Base-by-base conservation (phyloP, 1,139 yeast genomes). In the Petasospora fabianii region DNA sequence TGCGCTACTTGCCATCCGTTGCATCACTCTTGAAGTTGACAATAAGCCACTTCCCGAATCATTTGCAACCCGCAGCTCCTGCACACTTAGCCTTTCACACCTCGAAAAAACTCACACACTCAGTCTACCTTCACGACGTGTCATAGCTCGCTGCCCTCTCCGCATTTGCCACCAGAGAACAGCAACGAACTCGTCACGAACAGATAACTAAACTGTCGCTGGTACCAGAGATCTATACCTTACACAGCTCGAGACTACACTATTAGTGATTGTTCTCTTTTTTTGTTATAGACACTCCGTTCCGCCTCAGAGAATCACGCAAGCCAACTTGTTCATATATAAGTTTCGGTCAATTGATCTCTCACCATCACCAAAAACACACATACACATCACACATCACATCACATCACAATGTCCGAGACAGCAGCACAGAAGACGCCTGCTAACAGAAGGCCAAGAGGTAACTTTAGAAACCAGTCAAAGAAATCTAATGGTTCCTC, bases 391-490 rank as follows among this genome's bases (percentile, higher is more conserved):
- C 31, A 30, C 28, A 27, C 30, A 37, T n/a, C 37, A 35, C 37
- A 41, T n/a, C 22, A 20, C 22, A 35, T 36, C 36, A 34, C 34
- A 40, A 52, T 52, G 56, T 50, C 58, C 18, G 55, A 39, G 2
- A 26, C 43, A 19, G 22, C 39, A 19, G 21, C 38, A 28, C 50
- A 42, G 39, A 47, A 43, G 38, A 30, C 44, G 33, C 50, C 41
- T 27, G 41, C 44, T 32, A 27, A 42, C 15, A 61, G 60, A 53
- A 58, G 59, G 43, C 51, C 59, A 42, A 59, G 58, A 47, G 59
- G 64, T 21, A 58, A 59, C 36, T 55, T 50, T 47, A 62, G 58
- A 56, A 70, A 65, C 54, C 73, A 69, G 48, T 69, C 69, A 56
- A 74, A 71, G 59, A 69, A 69, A 62, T 62, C 61, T 55, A 65